These are phyloP conservation scores for Penicillium sp. DNA, from an alignment of 2,329 filamentous ascomycete genomes.

Conservation along the genomic window DNA sequence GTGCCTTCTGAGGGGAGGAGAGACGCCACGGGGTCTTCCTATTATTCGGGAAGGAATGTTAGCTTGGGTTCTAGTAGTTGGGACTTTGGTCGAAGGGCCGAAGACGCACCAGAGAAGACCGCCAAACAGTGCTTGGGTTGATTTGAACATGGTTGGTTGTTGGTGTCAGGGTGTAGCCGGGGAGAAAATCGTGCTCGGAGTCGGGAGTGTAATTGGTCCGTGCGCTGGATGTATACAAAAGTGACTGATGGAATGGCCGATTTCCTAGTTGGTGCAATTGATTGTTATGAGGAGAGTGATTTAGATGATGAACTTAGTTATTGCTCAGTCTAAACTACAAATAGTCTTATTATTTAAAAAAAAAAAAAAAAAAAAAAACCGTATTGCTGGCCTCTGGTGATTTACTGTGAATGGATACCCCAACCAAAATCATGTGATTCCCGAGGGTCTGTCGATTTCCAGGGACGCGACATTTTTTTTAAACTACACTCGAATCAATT, in stretches of 20 bases:
- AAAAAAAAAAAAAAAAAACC: not conserved
- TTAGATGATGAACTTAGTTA: no score
- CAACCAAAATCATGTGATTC: constrained; percentile 21
- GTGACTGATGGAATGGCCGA: not conserved
- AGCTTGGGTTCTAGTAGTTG: constrained; percentile 8
- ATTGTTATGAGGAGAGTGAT: no score
- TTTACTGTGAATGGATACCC: constrained; percentile 7
- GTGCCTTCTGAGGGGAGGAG: constrained; percentile 79
- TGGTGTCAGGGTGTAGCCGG: constrained; percentile 10
- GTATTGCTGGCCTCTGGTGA: not conserved
- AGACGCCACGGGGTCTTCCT: constrained; percentile 97
- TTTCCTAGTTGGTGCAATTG: not conserved
- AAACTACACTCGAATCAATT: constrained; percentile 4
- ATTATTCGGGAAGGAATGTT: constrained; percentile 22
- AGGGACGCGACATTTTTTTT: constrained; percentile 9
- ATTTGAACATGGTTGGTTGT: constrained; percentile 63
- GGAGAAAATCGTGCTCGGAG: constrained; percentile 21
- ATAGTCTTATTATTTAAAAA: not conserved
- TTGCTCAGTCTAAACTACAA: not conserved
- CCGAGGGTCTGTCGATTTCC: constrained; percentile 11
- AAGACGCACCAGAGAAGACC: constrained; percentile 68
- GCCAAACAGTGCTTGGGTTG: constrained; percentile 64
- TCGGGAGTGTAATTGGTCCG: constrained; percentile 20
- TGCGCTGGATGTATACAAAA: constrained; percentile 8
- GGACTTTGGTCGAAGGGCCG: not conserved